phyloP scores from a whole-genome alignment of 2,329 filamentous ascomycete species.

The Tolypocladium tropicale region DNA sequence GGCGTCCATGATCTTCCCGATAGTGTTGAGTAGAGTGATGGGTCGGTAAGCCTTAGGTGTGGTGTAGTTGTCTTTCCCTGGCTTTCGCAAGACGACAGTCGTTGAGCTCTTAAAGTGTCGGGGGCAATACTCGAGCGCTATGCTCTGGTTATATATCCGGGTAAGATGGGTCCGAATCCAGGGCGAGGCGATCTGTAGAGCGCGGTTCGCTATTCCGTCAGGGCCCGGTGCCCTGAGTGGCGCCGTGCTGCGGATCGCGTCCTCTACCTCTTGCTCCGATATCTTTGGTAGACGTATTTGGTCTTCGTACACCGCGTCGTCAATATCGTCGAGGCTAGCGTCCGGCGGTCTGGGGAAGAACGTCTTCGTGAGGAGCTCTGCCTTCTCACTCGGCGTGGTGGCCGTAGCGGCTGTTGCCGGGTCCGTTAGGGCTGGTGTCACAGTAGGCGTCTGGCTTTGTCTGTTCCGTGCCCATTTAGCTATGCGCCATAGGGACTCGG shows the following conservation, averaged over 20 bases:
- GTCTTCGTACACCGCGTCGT: neutral
- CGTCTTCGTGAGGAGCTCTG: neutral
- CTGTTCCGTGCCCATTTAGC: neutral
- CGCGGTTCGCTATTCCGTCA: neutral
- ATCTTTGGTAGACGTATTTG: neutral
- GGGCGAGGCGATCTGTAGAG: neutral
- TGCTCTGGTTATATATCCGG: neutral
- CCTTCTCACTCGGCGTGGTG: neutral
- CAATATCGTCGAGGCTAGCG: neutral
- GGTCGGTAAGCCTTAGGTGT: neutral
- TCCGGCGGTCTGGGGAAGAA: neutral
- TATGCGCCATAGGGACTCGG: neutral
- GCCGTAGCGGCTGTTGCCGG: neutral
- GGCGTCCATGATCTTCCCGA: neutral
- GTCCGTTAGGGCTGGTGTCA: neutral
- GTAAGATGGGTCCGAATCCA: neutral
- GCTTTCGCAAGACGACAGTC: neutral
- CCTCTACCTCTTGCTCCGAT: neutral
- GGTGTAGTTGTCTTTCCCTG: neutral
- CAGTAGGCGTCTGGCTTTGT: neutral
- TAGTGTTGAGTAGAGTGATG: neutral
- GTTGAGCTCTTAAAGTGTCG: neutral
- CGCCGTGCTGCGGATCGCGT: too few species aligned
- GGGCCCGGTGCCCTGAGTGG: neutral
- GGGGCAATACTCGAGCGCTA: neutral